These are phyloP conservation scores for Echites panduratus DNA, from an alignment of 257 asterid genomes.

Conservation along the genomic window DNA sequence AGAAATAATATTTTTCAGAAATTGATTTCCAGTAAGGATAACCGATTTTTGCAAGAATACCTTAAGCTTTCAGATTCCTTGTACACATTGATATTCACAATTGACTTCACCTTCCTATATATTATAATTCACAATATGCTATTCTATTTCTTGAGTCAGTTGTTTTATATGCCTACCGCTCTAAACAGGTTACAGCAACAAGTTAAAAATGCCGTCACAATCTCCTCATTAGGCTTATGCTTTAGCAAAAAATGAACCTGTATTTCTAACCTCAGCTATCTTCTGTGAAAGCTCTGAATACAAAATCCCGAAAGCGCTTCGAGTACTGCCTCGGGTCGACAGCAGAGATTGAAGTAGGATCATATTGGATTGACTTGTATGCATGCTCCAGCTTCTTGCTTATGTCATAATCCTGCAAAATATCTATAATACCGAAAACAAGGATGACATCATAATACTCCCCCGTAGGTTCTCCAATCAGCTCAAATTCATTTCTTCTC, in stretches of 20 bases:
- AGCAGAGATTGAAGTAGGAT: slow-evolving; percentile 86
- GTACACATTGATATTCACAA: slow-evolving; percentile 19
- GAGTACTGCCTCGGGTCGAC: slow-evolving; percentile 88
- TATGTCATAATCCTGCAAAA: slow-evolving; percentile 79
- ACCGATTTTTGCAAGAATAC: neutral
- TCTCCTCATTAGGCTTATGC: slow-evolving; percentile 10
- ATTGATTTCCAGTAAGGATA: too few relatives aligned
- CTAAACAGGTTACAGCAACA: slow-evolving; percentile 9
- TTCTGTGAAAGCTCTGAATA: slow-evolving; percentile 62
- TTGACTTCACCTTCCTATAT: slow-evolving; percentile 28
- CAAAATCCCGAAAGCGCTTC: slow-evolving; percentile 70
- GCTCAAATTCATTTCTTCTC: slow-evolving; percentile 44
- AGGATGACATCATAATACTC: slow-evolving; percentile 70
- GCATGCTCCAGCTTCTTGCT: slow-evolving; percentile 97
- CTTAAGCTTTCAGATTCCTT: slow-evolving; percentile 3
- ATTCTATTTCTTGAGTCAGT: slow-evolving; percentile 24
- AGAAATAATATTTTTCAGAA: too few relatives aligned
- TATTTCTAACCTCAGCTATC: slow-evolving; percentile 34
- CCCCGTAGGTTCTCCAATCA: slow-evolving; percentile 78
- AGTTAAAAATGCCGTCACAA: slow-evolving; percentile 8
- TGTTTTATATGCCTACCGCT: slow-evolving; percentile 25
- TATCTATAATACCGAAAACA: slow-evolving; percentile 82
- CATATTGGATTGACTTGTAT: slow-evolving; percentile 78
- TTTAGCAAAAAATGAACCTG: slow-evolving; percentile 11
- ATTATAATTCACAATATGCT: slow-evolving; percentile 31